Percentiles rank a stretch among this genome's conserved stretches.
These are phyloP conservation scores for Pleurostoma richardsiae DNA, from an alignment of 2,329 filamentous ascomycete genomes.

Conservation along the genomic window DNA sequence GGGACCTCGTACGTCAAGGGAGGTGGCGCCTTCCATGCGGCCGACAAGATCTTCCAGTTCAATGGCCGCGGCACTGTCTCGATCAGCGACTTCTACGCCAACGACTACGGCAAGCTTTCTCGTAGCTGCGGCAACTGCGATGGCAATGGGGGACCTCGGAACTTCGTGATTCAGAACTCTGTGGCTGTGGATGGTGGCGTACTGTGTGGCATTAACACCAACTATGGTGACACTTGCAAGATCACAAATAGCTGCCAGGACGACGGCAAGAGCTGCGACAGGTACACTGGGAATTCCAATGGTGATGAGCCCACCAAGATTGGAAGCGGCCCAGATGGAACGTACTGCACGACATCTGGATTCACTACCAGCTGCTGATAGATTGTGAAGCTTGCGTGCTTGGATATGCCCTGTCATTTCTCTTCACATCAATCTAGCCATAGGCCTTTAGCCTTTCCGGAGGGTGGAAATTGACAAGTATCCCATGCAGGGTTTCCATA, in stretches of 20 bases:
- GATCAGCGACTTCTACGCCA: conserved; percentile 29
- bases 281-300: conserved; percentile 11
- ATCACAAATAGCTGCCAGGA: conserved; percentile 18
- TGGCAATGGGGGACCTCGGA: conserved; percentile 28
- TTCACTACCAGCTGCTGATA: background rate
- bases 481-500: too few relatives aligned
- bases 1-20: conserved; percentile 30
- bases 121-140: conserved; percentile 42
- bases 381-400: too few relatives aligned
- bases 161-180: conserved; percentile 33
- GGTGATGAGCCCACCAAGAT: conserved; percentile 17
- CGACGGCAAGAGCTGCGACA: background rate
- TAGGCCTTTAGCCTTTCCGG: too few relatives aligned
- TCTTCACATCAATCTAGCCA: too few relatives aligned
- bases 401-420: too few relatives aligned
- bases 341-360: conserved; percentile 8
- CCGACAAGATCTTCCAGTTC: conserved; percentile 31
- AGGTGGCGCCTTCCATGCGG: conserved; percentile 28
- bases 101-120: conserved; percentile 43
- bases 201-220: conserved; percentile 34
- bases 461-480: too few relatives aligned
- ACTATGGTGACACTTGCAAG: conserved; percentile 29
- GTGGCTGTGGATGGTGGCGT: conserved; percentile 25
- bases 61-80: conserved; percentile 28
- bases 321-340: conserved; percentile 12